Percentiles rank a stretch among this genome's conserved stretches.
phyloP scores from a whole-genome alignment of 176 grass and related monocot genomes.

The Metroxylon sagu region DNA sequence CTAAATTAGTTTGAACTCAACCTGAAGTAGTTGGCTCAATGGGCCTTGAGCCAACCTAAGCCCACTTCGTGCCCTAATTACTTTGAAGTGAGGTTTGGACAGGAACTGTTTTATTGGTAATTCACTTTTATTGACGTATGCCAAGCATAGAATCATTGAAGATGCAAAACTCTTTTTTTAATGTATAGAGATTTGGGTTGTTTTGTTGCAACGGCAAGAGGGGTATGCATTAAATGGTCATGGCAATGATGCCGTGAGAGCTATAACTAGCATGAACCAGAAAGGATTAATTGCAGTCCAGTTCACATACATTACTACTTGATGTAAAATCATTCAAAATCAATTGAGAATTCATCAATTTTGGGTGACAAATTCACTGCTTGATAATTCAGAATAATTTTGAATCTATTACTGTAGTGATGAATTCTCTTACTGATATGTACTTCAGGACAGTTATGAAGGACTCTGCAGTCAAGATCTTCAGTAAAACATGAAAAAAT shows the following conservation, averaged over 20 bases:
- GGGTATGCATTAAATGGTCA: slow-evolving; percentile 20
- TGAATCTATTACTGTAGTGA: slow-evolving; percentile 28
- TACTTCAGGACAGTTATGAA: slow-evolving; percentile 28
- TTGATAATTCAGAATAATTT: slow-evolving; percentile 29
- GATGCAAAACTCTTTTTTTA: slow-evolving; percentile 21
- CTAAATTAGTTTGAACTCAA: too few species aligned
- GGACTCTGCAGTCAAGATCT: slow-evolving; percentile 19
- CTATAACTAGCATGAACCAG: slow-evolving; percentile 3
- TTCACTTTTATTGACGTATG: slow-evolving; percentile 36
- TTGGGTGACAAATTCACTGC: slow-evolving; percentile 23
- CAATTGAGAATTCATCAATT: too few species aligned
- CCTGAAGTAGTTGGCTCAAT: too few species aligned
- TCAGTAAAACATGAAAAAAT: slow-evolving; percentile 23
- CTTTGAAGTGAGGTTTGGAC: slow-evolving; percentile 27
- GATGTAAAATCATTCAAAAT: too few species aligned
- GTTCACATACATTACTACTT: slow-evolving; percentile 37
- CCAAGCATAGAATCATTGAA: slow-evolving; percentile 16
- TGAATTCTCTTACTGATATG: slow-evolving; percentile 40
- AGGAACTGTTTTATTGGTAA: slow-evolving; percentile 25
- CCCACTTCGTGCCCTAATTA: not conserved
- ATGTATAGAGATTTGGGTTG: slow-evolving; percentile 22
- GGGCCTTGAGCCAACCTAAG: too few species aligned
- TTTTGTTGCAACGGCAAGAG: slow-evolving; percentile 42
- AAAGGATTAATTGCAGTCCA: slow-evolving; percentile 17
- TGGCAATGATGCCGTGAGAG: slow-evolving; percentile 11